These are phyloP conservation scores for Parietaria judaica DNA, from an alignment of 306 rosid genomes.

Conservation along the genomic window DNA sequence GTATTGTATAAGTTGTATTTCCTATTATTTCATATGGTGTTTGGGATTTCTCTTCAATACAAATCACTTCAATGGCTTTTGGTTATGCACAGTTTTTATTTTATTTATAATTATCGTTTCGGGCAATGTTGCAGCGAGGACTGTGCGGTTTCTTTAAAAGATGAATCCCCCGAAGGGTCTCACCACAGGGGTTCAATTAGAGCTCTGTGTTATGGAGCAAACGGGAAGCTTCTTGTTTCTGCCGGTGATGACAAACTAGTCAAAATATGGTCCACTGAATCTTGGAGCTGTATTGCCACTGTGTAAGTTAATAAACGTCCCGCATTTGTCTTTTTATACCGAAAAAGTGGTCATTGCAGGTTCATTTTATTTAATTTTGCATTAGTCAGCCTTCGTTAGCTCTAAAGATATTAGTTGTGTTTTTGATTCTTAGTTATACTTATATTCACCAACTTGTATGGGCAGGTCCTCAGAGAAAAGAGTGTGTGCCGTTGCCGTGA, in stretches of 20 bases:
- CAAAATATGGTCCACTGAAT: conserved; percentile 68
- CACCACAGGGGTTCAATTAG: conserved; percentile 67
- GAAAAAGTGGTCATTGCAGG: not conserved
- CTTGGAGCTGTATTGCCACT: conserved; percentile 68
- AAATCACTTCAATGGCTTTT: too few relatives aligned
- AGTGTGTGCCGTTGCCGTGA: conserved; percentile 76
- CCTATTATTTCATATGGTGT: too few relatives aligned
- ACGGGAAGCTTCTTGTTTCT: conserved; percentile 66
- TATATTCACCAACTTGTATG: not conserved
- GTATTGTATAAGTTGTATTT: too few relatives aligned
- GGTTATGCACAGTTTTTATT: too few relatives aligned
- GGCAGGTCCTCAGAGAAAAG: conserved; percentile 80
- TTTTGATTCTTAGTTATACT: not conserved
- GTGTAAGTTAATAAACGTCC: conserved; percentile 34
- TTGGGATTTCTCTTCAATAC: too few relatives aligned
- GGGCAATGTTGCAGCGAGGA: conserved; percentile 30
- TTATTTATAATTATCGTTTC: too few relatives aligned
- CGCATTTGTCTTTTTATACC: not conserved
- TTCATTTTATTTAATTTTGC: not conserved
- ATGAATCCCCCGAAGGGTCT: conserved; percentile 35
- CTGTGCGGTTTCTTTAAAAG: conserved; percentile 43
- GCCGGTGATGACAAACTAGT: conserved; percentile 90
- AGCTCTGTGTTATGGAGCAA: conserved; percentile 62
- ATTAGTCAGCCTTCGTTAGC: not conserved
- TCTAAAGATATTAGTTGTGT: not conserved